phyloP scores from a whole-genome alignment of 2,329 filamentous ascomycete genomes.

The Ceratocystis ficicola region DNA sequence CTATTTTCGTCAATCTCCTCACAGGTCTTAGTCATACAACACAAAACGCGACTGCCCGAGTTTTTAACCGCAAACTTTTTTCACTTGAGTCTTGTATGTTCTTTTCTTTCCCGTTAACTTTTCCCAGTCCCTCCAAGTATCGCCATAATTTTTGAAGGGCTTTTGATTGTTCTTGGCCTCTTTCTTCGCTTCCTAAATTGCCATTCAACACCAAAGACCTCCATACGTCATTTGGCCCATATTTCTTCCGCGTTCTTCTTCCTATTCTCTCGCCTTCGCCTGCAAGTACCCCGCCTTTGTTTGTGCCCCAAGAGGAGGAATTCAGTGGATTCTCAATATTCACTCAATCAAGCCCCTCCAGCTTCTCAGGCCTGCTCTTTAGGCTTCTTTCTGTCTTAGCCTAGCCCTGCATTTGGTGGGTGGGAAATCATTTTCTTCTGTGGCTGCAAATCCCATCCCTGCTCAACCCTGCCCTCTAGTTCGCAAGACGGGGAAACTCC shows the following conservation, averaged over 20 bases:
- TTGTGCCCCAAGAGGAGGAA: neutral
- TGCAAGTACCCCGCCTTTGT: slow-evolving; percentile 11
- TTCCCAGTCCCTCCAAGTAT: no score
- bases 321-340: neutral
- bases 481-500: no score
- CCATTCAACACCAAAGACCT: neutral
- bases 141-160: no score
- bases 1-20: neutral
- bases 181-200: neutral
- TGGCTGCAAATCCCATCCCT: no score
- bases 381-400: neutral
- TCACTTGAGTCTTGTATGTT: neutral
- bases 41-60: neutral
- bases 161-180: no score
- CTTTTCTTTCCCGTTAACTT: neutral
- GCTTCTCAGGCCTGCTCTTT: neutral
- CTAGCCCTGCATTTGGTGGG: neutral
- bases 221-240: neutral
- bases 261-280: neutral
- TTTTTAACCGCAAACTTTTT: neutral
- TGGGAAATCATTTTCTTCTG: no score
- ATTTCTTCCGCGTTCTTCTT: neutral
- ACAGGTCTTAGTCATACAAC: neutral
- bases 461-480: no score
- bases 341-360: neutral